A percentile compares a stretch with the other conserved stretches of the same genome.
Conservation (phyloP, 2,329 filamentous ascomycete genomes). For the Colletotrichum ledebouriae region DNA sequence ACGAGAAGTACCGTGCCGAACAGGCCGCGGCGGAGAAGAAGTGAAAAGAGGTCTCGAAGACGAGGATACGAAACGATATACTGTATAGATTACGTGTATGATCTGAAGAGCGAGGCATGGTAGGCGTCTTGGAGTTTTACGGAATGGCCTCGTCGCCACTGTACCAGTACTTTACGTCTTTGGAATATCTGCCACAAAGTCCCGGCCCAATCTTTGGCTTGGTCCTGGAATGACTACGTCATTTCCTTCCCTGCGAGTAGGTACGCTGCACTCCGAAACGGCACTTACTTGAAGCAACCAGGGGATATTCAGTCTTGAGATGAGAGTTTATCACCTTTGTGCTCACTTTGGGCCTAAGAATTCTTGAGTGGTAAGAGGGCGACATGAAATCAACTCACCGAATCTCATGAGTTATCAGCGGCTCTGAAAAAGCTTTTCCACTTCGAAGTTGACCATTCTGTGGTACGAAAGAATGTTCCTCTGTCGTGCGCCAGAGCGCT, state of each 20-base stretch:
- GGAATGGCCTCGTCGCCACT: slow-evolving; percentile 14
- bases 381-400: too few species aligned
- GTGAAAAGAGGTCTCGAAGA: slow-evolving; percentile 33
- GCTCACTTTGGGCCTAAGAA: too few species aligned
- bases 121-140: slow-evolving; percentile 39
- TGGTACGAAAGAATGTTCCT: too few species aligned
- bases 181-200: background rate
- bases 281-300: too few species aligned
- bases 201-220: slow-evolving; percentile 20
- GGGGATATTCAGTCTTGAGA: too few species aligned
- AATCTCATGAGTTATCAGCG: too few species aligned
- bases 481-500: too few species aligned
- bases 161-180: background rate
- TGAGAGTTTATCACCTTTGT: too few species aligned
- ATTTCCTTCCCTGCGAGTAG: background rate
- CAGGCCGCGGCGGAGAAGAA: slow-evolving; percentile 47
- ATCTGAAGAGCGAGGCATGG: slow-evolving; percentile 39
- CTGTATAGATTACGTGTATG: slow-evolving; percentile 40
- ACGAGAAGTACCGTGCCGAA: slow-evolving; percentile 68
- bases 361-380: too few species aligned
- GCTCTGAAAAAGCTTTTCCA: too few species aligned
- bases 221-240: background rate
- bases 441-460: too few species aligned
- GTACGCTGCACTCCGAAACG: background rate
- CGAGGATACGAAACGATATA: slow-evolving; percentile 7